These are phyloP conservation scores for Nannochloropsis gaditana DNA, from an alignment of 108 stramenopile genomes.

Conservation along the genomic window DNA sequence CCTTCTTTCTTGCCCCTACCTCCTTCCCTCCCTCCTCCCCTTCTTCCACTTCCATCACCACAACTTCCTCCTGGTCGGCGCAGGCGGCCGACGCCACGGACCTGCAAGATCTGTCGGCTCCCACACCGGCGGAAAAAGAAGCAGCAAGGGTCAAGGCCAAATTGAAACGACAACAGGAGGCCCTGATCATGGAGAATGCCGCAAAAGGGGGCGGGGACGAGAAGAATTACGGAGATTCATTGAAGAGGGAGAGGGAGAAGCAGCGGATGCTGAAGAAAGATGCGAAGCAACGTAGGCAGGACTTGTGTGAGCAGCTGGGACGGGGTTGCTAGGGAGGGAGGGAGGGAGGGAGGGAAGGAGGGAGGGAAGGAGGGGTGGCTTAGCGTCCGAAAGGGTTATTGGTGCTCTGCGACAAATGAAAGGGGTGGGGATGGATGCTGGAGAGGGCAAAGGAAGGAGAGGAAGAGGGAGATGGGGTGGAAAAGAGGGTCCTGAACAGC, in stretches of 20 bases:
- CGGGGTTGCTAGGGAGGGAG: neutral
- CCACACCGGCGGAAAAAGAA: neutral
- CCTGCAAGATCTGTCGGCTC: neutral
- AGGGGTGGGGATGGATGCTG: no score
- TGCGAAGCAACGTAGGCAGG: neutral
- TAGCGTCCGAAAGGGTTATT: neutral
- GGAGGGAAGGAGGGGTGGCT: neutral
- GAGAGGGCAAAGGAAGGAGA: no score
- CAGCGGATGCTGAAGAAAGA: neutral
- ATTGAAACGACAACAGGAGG: neutral
- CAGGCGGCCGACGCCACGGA: neutral
- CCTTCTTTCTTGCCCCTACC: neutral
- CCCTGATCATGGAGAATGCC: neutral
- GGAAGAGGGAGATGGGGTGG: no score
- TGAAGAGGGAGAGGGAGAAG: slow-evolving; percentile 19
- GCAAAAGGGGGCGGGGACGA: neutral
- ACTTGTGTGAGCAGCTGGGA: neutral
- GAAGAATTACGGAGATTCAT: neutral
- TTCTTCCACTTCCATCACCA: no score
- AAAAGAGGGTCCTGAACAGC: no score
- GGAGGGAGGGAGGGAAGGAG: neutral
- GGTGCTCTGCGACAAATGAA: no score
- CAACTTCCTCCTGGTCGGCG: neutral
- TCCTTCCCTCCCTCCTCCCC: neutral
- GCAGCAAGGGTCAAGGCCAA: neutral